phyloP scores from a whole-genome alignment of 2,329 filamentous ascomycete genomes.

The Drechslerella coelobrocha region DNA sequence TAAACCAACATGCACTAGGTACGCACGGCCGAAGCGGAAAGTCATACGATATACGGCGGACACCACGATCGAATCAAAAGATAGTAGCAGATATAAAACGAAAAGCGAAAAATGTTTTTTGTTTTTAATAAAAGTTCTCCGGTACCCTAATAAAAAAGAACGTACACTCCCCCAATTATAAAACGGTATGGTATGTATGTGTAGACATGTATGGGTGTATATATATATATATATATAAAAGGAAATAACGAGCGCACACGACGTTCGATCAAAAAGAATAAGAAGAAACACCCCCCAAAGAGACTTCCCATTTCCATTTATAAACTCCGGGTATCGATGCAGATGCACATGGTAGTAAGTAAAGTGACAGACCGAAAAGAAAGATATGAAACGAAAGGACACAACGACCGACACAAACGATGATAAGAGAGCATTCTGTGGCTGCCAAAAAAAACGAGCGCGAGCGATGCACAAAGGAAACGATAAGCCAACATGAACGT shows the following conservation, averaged over 20 bases:
- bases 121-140: too few relatives aligned
- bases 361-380: conserved; percentile 4
- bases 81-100: too few relatives aligned
- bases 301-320: conserved; percentile 25
- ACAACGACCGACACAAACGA: conserved; percentile 12
- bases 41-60: too few relatives aligned
- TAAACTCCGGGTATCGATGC: conserved; percentile 51
- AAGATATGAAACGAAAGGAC: conserved; percentile 8
- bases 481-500: conserved; percentile 30
- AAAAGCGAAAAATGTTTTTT: too few relatives aligned
- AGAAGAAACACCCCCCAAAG: neutral
- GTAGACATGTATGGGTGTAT: too few relatives aligned
- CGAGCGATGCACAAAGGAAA: conserved; percentile 8
- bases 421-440: conserved; percentile 16
- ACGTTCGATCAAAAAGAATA: neutral
- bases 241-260: neutral
- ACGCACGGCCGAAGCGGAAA: too few relatives aligned
- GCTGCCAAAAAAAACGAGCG: neutral
- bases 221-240: conserved; percentile 20
- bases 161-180: conserved; percentile 5
- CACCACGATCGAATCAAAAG: too few relatives aligned
- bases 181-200: neutral
- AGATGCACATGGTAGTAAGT: conserved; percentile 10
- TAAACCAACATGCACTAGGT: too few relatives aligned
- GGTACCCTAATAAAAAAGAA: too few relatives aligned